Evolutionary conservation across 495 filamentous ascomycete species (phyloP), one percentile per base, ranked within the genome.

Genomic region (Penicillium bovifimosum): DNA sequence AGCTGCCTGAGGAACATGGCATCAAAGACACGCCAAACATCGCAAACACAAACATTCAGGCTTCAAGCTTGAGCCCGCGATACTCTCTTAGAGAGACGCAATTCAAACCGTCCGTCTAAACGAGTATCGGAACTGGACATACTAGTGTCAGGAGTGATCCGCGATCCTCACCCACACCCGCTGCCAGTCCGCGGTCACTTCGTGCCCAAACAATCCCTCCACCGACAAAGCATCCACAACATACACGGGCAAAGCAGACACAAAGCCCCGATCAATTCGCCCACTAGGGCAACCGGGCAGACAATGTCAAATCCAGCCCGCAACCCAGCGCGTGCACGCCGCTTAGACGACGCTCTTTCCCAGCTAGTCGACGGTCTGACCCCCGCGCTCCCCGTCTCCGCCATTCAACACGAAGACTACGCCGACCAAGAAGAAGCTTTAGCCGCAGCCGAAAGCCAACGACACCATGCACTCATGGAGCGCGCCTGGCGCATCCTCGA

Each of bases 321-420:
- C 27, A 63, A 68, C 6, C 54, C 64, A 39, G 52, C 65, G 48
- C 72, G 72, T 39, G 64, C 68, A 40, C 71, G 69, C 54, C 79
- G 79, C 61, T 69, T 82, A 55, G 75, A 80, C 32, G 78, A 80
- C 56, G 79, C 78, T 49, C 67, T 82, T 56, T 75, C 76, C 41
- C 73, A 77, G 53, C 76, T 82, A 18, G 70, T 82, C 58, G 75
- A 81, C 45, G 71, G 70, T 24, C 62, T 81, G 20, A 62, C 76
- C 29, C 76, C 76, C 28, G 60, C 66, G 39, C 54, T 76, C 48
- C 59, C 70, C 9, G 51, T 66, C 34, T 55, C 69, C 38, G 62
- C 64, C 35, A 33, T 72, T 34, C 61, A 55, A 41, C 61, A 70
- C 53, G 67, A 69, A 42, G 63, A 64, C 38, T 60, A 65, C 47